Conservation (phyloP, 371 early-diverging fungal genomes). For the Apophysomyces ossiformis region DNA sequence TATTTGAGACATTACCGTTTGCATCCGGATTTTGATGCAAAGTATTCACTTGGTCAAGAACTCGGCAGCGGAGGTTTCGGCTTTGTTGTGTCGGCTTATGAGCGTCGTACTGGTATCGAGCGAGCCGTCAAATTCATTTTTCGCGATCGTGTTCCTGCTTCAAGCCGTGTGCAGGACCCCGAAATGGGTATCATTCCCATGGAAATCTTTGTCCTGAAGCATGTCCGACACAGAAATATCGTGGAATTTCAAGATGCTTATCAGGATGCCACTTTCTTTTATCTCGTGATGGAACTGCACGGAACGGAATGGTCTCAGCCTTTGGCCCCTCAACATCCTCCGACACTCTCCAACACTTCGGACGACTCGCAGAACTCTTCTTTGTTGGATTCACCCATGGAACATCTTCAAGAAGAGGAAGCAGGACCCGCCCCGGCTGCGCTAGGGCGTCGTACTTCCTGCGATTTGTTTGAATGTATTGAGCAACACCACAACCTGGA, state of each 20-base stretch:
- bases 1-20: slow-evolving; percentile 32
- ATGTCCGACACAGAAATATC: slow-evolving; percentile 71
- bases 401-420: slow-evolving; percentile 1
- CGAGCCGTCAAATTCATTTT: slow-evolving; percentile 85
- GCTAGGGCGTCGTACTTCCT: slow-evolving; percentile 57
- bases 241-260: slow-evolving; percentile 70
- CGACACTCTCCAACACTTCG: slow-evolving; percentile 36
- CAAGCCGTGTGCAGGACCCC: slow-evolving; percentile 63
- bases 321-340: slow-evolving; percentile 25
- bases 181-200: slow-evolving; percentile 71
- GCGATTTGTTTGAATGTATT: slow-evolving; percentile 85
- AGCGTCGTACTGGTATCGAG: slow-evolving; percentile 52
- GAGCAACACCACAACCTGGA: slow-evolving; percentile 68
- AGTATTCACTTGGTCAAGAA: slow-evolving; percentile 66
- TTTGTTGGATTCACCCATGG: slow-evolving; percentile 23
- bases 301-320: slow-evolving; percentile 68
- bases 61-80: slow-evolving; percentile 85
- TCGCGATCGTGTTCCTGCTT: slow-evolving; percentile 63
- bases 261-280: slow-evolving; percentile 69
- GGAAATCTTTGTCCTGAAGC: slow-evolving; percentile 75
- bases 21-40: slow-evolving; percentile 48
- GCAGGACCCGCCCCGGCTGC: slow-evolving; percentile 24
- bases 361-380: slow-evolving; percentile 24
- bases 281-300: slow-evolving; percentile 81
- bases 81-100: slow-evolving; percentile 69